A percentile compares a stretch with the other conserved stretches of the same genome.
These are phyloP conservation scores for Basipetospora chlamydospora DNA, from an alignment of 2,329 filamentous ascomycete genomes.

Conservation along the genomic window DNA sequence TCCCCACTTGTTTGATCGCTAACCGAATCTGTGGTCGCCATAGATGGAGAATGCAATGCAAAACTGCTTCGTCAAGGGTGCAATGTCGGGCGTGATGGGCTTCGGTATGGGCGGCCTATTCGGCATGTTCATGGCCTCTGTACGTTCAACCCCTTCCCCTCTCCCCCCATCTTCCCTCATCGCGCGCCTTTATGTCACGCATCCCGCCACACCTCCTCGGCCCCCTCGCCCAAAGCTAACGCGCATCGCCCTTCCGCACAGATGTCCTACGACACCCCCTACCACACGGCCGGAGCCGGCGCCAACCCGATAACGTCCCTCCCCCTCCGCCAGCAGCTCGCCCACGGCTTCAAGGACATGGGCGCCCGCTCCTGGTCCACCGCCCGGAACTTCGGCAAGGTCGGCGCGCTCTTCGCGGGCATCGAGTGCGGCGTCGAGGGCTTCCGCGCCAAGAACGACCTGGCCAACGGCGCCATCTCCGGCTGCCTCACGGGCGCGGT, in stretches of 20 bases:
- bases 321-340: constrained; percentile 71
- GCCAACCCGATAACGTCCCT: constrained; percentile 40
- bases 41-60: constrained; percentile 81
- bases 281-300: constrained; percentile 35
- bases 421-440: constrained; percentile 96
- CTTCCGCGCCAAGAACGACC: constrained; percentile 81
- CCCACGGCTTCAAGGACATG: constrained; percentile 87
- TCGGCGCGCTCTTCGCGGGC: constrained; percentile 79
- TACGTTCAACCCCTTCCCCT: constrained; percentile 30
- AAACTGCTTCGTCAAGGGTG: constrained; percentile 78
- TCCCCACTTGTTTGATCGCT: neutral
- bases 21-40: no score
- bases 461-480: constrained; percentile 73
- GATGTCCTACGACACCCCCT: constrained; percentile 98
- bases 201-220: no score
- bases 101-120: constrained; percentile 90
- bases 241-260: constrained; percentile 20
- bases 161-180: neutral
- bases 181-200: no score
- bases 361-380: constrained; percentile 66
- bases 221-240: constrained; percentile 3
- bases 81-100: constrained; percentile 81
- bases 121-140: constrained; percentile 94
- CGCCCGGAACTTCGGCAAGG: constrained; percentile 89
- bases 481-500: constrained; percentile 88